Base-by-base conservation (phyloP, 352 stramenopile genomes). In the Phytophthora melonis region DNA sequence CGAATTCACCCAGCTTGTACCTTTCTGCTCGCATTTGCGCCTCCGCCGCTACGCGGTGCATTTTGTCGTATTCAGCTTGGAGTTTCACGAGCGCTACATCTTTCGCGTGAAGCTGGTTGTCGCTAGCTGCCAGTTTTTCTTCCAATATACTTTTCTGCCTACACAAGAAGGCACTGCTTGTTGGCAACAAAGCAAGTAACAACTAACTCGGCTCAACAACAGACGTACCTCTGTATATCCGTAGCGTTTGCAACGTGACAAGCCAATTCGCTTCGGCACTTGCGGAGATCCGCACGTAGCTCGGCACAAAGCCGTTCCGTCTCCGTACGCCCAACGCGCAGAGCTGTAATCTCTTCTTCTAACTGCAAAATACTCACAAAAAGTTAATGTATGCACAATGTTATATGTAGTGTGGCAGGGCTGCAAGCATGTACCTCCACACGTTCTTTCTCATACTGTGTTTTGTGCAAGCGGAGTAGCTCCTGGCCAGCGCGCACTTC, bases 401-500 rank as follows among this genome's bases (percentile, higher is more conserved):
- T 6, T 9, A 10, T 10, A 34, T 34, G 21, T n/a, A 16, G 27
- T 25, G 43, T 43, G 9, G 47, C 14, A 21, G 2, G 53, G 1
- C 36, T 23, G 0, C 49, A 19, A 39, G 27, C 18, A 60, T 65
- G 9, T 57, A 90, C 83, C 71, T 85, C 74, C 1, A 53, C 25
- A 2, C 81, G 58, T 21, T 93, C 85, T 67, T 83, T 86, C 30
- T 88, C 72, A 21, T 86, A 76, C 19, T 93, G 83, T 0, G 70
- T 61, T 52, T 87, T 89, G 50, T 90, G 83, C 8, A 93, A 53
- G 0, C 85, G 81, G 11, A 90, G 68, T 14, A 93, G 72, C 14
- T 93, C 85, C 60, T 91, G 80, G 0, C 85, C 83, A 3, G 85
- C 85, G 8, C 81, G 79, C 3, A 93, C 61, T 63, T 93, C 85